These are phyloP conservation scores for Codiaeum variegatum DNA, from an alignment of 441 rosid genomes.

Conservation along the genomic window DNA sequence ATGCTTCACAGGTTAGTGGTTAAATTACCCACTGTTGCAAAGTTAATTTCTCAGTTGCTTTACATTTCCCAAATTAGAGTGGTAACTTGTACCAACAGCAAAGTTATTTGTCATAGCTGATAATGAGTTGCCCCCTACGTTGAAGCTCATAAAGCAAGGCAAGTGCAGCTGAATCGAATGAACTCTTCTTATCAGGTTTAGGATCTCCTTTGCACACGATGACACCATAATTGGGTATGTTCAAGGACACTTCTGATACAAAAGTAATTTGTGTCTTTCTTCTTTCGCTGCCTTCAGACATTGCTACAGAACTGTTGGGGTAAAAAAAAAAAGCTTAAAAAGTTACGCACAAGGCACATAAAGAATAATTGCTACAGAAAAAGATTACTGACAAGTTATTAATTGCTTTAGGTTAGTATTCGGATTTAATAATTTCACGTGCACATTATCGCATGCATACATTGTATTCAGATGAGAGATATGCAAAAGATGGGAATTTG, in stretches of 20 bases:
- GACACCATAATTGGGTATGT: constrained; percentile 43
- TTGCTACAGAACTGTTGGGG: constrained; percentile 42
- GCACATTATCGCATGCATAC: not conserved
- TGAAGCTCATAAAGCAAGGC: constrained; percentile 56
- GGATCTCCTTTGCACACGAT: constrained; percentile 55
- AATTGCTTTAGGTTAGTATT: not conserved
- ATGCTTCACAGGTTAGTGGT: too few relatives aligned
- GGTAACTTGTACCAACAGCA: not conserved
- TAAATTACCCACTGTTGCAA: too few relatives aligned
- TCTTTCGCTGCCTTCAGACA: constrained; percentile 41
- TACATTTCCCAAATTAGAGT: not conserved
- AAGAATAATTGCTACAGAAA: not conserved
- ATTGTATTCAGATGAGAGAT: too few relatives aligned
- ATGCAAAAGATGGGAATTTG: not conserved
- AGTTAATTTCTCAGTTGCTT: not conserved
- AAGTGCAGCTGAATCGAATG: constrained; percentile 76
- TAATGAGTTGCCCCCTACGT: constrained; percentile 43
- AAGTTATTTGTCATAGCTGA: constrained; percentile 11
- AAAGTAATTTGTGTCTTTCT: constrained; percentile 51
- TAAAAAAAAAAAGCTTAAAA: constrained; percentile 15
- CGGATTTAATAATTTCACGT: constrained; percentile 3
- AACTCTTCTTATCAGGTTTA: constrained; percentile 81
- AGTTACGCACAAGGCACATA: not conserved
- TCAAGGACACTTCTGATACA: constrained; percentile 45
- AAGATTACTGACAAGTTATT: not conserved